These are phyloP conservation scores for Diaporthe ilicicola DNA, from an alignment of 2,329 filamentous ascomycete species.

Conservation along the genomic window DNA sequence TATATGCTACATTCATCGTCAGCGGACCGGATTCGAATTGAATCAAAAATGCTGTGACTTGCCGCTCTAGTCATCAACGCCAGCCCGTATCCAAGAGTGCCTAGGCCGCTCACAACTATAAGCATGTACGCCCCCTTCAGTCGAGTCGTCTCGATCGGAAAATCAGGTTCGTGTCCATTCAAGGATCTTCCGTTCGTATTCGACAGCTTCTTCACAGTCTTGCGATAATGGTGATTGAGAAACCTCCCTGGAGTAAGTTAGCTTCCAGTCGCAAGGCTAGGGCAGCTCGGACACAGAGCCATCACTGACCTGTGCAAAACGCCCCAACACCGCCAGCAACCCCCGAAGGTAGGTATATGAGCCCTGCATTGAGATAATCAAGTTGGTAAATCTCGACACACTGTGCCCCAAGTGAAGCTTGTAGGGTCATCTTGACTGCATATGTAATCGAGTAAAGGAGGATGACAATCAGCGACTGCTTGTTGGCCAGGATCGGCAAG, in stretches of 20 bases:
- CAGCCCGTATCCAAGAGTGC: background rate
- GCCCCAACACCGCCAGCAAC: background rate
- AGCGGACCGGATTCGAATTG: background rate
- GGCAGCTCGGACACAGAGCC: no score
- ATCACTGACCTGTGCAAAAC: background rate
- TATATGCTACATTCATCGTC: background rate
- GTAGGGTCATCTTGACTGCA: background rate
- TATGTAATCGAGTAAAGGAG: background rate
- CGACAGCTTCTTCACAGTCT: background rate
- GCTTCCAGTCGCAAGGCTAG: no score
- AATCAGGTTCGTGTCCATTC: background rate
- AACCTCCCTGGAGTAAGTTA: background rate
- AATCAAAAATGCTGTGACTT: background rate
- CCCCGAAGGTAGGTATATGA: background rate
- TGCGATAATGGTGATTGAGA: background rate
- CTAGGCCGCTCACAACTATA: background rate
- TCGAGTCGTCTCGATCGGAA: background rate
- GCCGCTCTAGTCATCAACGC: background rate
- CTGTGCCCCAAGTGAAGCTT: background rate
- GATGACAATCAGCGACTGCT: background rate
- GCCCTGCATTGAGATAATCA: background rate
- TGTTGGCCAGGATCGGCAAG: constrained; percentile 31
- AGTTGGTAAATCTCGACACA: constrained; percentile 9
- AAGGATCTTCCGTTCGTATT: background rate
- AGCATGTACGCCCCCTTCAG: background rate